Evolutionary conservation across 1,139 yeast species (phyloP).

Genomic region (Kodamaea ohmeri): DNA sequence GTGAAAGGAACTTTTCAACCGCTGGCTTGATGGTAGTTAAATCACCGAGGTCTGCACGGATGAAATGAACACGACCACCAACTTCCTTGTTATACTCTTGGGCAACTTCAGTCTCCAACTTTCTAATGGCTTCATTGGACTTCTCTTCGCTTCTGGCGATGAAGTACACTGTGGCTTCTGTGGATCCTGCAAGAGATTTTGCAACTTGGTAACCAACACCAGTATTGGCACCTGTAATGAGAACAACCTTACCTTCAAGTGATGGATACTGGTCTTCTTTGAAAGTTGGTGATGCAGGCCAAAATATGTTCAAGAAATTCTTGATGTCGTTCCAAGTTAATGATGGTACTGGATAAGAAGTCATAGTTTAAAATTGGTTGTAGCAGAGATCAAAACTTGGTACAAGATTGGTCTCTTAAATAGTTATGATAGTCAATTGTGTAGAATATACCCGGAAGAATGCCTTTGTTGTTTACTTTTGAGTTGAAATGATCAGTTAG

Average conservation of each 20-base stretch:
- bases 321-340: constrained; percentile 2
- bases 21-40: constrained; percentile 43
- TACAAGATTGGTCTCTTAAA: no score
- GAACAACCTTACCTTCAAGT: constrained; percentile 21
- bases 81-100: constrained; percentile 10
- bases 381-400: no score
- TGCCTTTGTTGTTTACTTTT: no score
- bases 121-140: constrained; percentile 17
- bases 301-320: constrained; percentile 5
- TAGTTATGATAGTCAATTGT: no score
- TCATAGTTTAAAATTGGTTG: no score
- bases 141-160: constrained; percentile 21
- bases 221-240: constrained; percentile 23
- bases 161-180: constrained; percentile 18
- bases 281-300: constrained; percentile 8
- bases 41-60: constrained; percentile 42
- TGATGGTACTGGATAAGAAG: no score
- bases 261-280: constrained; percentile 13
- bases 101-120: constrained; percentile 13
- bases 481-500: no score
- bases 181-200: constrained; percentile 13
- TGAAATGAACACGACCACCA: constrained; percentile 13
- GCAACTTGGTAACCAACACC: constrained; percentile 20
- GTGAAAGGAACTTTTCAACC: constrained; percentile 27
- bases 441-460: no score